Base-by-base conservation (phyloP, 2,329 filamentous ascomycete genomes). In the Didymella sp. region DNA sequence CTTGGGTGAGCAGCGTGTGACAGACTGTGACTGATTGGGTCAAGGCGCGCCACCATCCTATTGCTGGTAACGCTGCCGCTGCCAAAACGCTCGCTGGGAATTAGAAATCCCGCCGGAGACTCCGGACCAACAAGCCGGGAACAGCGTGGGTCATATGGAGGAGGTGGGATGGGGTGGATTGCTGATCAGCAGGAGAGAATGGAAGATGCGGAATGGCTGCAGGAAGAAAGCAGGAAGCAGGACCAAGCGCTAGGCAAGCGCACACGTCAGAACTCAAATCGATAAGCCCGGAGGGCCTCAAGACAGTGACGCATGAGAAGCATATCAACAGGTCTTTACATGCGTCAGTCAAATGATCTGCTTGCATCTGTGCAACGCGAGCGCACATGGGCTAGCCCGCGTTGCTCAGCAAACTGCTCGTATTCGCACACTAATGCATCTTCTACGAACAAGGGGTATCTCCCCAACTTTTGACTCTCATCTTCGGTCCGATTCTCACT, bases 51-150 rank as follows among this genome's bases (percentile, higher is more conserved):
- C 47, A 48, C 43, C 22, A 37, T 8, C 17, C 35, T 47, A 30
- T 56, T 43, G 33, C 38, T 47, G 43, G 38, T 48, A 37, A n/a
- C 30, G 42, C 31, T 51, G 22, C 48, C 48, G 48, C 47, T 48
- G 37, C 48, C 42, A 51, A 22, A 48, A 30, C 43, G 24, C 15
- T 42, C 21, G 22, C 43, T 38, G 43, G 43, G 30, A 43, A 4
- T 11, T 22, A 43, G 31, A 24, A 13, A 37, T 19, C 27, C 35
- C 28, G 52, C 47, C 53, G 53, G 31, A 19, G 21, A n/a, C 19
- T 38, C 47, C 47, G 54, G 37, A 37, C 54, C 54, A 57, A 35
- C 43, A 19, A 48, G 54, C 54, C 44, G 54, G 54, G 54, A 47
- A 13, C 2, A 7, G 4, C 42, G 31, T 35, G 43, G 51, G 24